Percentiles rank a stretch among this genome's conserved stretches.
These are phyloP conservation scores for Colletotrichum destructivum DNA, from an alignment of 2,329 filamentous ascomycete genomes.

Conservation along the genomic window DNA sequence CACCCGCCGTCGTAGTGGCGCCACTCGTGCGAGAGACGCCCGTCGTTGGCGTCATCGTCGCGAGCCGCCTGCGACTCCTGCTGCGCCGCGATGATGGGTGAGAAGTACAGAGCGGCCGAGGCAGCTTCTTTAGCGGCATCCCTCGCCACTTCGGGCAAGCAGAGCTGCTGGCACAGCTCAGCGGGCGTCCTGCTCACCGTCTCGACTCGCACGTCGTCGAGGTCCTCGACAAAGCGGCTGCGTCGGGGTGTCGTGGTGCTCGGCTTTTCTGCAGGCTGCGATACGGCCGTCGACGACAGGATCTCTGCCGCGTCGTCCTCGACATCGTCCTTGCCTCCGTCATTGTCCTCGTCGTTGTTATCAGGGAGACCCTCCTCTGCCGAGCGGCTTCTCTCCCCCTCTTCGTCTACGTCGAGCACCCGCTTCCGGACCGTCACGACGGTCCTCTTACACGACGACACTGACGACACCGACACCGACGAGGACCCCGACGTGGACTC, in stretches of 20 bases:
- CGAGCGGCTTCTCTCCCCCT: conserved; percentile 20
- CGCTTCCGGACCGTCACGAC: conserved; percentile 7
- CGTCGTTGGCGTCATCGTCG: too few relatives aligned
- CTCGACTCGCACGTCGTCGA: not conserved
- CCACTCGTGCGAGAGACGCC: not conserved
- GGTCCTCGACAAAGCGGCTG: conserved; percentile 10
- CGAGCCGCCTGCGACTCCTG: not conserved
- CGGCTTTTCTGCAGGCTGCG: not conserved
- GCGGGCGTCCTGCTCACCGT: not conserved
- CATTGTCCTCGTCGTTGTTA: not conserved
- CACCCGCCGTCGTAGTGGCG: conserved; percentile 18
- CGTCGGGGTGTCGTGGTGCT: too few relatives aligned
- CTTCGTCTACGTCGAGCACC: conserved; percentile 5
- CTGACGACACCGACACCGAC: not conserved
- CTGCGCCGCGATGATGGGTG: not conserved
- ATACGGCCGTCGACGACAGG: not conserved
- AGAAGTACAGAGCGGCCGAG: not conserved
- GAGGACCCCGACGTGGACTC: not conserved
- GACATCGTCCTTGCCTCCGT: too few relatives aligned
- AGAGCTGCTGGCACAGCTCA: not conserved
- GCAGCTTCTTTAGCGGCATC: not conserved
- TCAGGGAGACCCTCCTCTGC: not conserved
- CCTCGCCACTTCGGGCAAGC: not conserved
- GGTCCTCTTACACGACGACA: not conserved
- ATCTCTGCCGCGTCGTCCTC: not conserved